phyloP scores from a whole-genome alignment of 257 asterid genomes.

The Echium plantagineum region DNA sequence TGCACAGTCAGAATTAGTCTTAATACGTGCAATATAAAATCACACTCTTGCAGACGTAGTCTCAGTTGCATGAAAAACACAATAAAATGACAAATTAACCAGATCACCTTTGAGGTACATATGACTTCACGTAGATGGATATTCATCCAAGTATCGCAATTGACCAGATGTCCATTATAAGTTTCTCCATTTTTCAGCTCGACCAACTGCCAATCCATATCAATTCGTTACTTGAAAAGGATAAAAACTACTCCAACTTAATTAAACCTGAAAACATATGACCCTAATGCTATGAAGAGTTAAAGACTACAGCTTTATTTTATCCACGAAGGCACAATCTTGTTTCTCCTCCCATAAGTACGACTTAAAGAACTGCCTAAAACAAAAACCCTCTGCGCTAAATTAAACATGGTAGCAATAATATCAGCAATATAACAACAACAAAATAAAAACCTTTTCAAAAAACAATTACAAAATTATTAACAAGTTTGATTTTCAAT shows the following conservation, averaged over 20 bases:
- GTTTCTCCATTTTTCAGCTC: constrained; percentile 97
- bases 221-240: neutral
- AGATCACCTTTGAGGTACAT: constrained; percentile 80
- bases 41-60: neutral
- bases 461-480: too few species aligned
- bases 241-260: neutral
- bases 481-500: too few species aligned
- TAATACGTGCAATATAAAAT: constrained; percentile 6
- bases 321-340: too few species aligned
- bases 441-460: too few species aligned
- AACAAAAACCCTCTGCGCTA: neutral
- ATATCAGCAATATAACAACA: neutral
- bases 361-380: neutral
- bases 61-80: neutral
- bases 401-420: too few species aligned
- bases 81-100: neutral
- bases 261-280: neutral
- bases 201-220: constrained; percentile 47
- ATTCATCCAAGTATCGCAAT: constrained; percentile 98
- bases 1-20: constrained; percentile 1
- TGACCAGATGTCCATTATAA: constrained; percentile 84
- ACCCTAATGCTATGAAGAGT: neutral
- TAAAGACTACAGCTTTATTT: neutral
- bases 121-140: constrained; percentile 99
- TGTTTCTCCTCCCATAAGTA: too few species aligned